Conservation (phyloP, 192 early-diverging fungal genomes). For the Coemansia reversa region DNA sequence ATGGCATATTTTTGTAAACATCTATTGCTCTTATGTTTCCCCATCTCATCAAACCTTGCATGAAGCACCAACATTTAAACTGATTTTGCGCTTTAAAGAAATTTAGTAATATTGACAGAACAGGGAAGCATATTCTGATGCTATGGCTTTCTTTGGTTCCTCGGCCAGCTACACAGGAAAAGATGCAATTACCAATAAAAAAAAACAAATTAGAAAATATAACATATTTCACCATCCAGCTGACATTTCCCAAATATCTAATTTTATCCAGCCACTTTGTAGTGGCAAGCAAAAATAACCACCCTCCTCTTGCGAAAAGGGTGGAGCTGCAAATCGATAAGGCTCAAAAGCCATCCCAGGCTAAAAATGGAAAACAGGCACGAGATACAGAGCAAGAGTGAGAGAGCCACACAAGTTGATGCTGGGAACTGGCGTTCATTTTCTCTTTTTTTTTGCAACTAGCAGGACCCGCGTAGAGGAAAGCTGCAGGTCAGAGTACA, state of each 20-base stretch:
- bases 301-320: not conserved
- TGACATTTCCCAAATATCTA: not conserved
- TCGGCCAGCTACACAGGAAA: constrained; percentile 39
- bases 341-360: not conserved
- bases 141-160: constrained; percentile 32
- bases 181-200: no score
- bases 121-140: constrained; percentile 41
- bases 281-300: not conserved
- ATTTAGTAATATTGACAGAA: constrained; percentile 38
- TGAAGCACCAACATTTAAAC: not conserved
- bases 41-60: no score
- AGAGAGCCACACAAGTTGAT: not conserved
- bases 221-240: not conserved
- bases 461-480: not conserved
- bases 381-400: not conserved
- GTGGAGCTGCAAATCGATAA: not conserved
- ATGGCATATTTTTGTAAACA: not conserved
- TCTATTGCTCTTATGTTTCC: not conserved
- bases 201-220: not conserved
- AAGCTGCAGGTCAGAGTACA: not conserved
- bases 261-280: not conserved
- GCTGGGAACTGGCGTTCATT: not conserved
- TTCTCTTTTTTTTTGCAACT: not conserved
- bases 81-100: not conserved
- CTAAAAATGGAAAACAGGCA: not conserved